Conservation (phyloP, 2,329 filamentous ascomycete genomes). For the Pseudocercospora eumusae region DNA sequence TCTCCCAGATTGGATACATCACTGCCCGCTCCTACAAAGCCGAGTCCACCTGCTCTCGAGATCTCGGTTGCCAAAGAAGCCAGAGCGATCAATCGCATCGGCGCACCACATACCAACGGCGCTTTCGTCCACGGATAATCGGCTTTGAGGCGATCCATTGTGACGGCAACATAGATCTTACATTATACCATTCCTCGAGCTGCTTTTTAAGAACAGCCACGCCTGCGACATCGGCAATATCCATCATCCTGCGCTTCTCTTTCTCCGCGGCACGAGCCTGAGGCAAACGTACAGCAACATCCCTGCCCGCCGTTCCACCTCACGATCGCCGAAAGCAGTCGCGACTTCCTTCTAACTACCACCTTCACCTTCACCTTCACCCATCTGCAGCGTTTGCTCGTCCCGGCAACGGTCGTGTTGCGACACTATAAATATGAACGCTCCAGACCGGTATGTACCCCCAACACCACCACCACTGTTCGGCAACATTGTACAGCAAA, state of each 20-base stretch:
- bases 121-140: conserved; percentile 61
- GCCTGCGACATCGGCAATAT: conserved; percentile 24
- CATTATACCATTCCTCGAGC: neutral
- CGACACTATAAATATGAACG: conserved; percentile 51
- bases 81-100: conserved; percentile 66
- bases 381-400: neutral
- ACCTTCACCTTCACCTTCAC: conserved; percentile 2
- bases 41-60: conserved; percentile 54
- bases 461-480: conserved; percentile 6
- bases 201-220: conserved; percentile 4
- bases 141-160: conserved; percentile 28
- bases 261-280: conserved; percentile 12
- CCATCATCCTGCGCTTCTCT: conserved; percentile 3
- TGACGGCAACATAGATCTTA: neutral
- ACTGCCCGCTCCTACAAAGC: conserved; percentile 50
- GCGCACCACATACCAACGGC: conserved; percentile 64
- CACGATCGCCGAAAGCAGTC: conserved; percentile 7
- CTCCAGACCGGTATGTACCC: conserved; percentile 53
- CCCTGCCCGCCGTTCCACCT: conserved; percentile 10
- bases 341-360: conserved; percentile 17
- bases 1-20: conserved; percentile 41
- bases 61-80: conserved; percentile 61
- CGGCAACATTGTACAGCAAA: conserved; percentile 16
- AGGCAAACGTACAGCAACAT: conserved; percentile 7
- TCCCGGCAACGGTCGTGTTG: conserved; percentile 19